Evolutionary conservation across 306 rosid genomes (phyloP).

Genomic region (Inga laurina): DNA sequence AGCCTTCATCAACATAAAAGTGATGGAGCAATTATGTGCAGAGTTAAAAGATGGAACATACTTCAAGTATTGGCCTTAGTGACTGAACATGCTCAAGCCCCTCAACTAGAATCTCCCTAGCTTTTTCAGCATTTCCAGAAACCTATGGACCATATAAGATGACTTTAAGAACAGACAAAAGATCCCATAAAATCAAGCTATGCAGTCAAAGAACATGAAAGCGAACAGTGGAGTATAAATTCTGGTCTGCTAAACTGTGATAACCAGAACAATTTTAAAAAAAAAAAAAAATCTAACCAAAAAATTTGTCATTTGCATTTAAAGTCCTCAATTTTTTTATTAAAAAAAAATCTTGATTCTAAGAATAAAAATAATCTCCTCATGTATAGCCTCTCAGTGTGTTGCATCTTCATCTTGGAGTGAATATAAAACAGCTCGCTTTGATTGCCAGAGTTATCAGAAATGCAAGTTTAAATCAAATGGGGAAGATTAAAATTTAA

Average conservation of each 20-base stretch:
- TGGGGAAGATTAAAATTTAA: background rate
- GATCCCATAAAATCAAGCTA: background rate
- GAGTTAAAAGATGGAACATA: constrained; percentile 27
- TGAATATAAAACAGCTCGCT: constrained; percentile 1
- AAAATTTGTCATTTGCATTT: background rate
- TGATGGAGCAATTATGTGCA: background rate
- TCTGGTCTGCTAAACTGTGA: background rate
- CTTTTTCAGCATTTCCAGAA: constrained; percentile 78
- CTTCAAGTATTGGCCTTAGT: constrained; percentile 87
- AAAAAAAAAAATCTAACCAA: background rate
- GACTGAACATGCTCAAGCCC: constrained; percentile 77
- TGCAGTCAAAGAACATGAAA: background rate
- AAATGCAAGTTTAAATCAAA: background rate
- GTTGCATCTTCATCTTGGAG: background rate
- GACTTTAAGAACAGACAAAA: constrained; percentile 20
- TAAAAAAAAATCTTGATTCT: background rate
- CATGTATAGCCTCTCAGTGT: background rate
- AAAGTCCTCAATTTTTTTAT: background rate
- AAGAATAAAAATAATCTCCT: background rate
- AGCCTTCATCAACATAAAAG: constrained; percentile 17
- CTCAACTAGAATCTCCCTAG: constrained; percentile 69
- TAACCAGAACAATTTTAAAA: background rate
- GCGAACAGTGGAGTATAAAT: background rate
- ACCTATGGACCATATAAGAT: constrained; percentile 51
- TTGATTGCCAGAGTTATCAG: background rate